A percentile compares a stretch with the other conserved stretches of the same genome.
Evolutionary conservation across 2,329 filamentous ascomycete genomes (phyloP).

Genomic region (Claviceps pazoutovae): DNA sequence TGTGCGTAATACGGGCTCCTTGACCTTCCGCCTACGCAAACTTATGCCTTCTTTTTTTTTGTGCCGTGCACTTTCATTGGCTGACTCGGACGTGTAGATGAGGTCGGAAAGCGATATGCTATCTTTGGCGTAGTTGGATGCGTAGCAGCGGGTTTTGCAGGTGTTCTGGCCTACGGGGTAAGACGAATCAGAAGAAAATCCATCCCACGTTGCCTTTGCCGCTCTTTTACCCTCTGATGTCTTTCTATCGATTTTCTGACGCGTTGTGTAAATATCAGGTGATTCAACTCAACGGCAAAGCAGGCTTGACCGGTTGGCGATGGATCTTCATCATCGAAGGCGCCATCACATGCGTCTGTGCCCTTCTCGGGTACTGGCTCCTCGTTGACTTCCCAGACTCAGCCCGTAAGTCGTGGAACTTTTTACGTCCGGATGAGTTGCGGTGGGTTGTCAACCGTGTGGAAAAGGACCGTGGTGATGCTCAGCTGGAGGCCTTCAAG

Average conservation of each 20-base stretch:
- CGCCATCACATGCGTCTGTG: slow-evolving; percentile 39
- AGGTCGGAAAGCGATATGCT: slow-evolving; percentile 56
- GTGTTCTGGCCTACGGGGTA: slow-evolving; percentile 56
- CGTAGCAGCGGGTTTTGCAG: slow-evolving; percentile 50
- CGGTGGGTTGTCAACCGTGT: slow-evolving; percentile 40
- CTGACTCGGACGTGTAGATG: slow-evolving; percentile 26
- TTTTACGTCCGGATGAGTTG: slow-evolving; percentile 36
- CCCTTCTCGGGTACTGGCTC: slow-evolving; percentile 36
- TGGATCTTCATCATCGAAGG: slow-evolving; percentile 52
- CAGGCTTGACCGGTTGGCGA: slow-evolving; percentile 44
- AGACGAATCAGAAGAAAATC: neutral
- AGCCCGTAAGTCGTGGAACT: slow-evolving; percentile 33
- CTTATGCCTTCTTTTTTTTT: slow-evolving; percentile 33
- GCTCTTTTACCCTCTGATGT: no score
- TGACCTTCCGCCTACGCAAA: no score
- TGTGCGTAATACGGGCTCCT: slow-evolving; percentile 27
- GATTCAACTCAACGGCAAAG: slow-evolving; percentile 47
- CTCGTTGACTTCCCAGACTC: slow-evolving; percentile 53
- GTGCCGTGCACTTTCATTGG: slow-evolving; percentile 36
- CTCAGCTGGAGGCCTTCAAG: slow-evolving; percentile 38
- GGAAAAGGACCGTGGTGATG: slow-evolving; percentile 44
- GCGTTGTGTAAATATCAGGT: slow-evolving; percentile 20
- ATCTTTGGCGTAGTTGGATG: slow-evolving; percentile 56
- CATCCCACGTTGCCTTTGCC: no score
- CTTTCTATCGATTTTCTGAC: neutral